A percentile compares a stretch with the other conserved stretches of the same genome.
Evolutionary conservation across 768 basidiomycete species (phyloP).

Genomic region (Plicaturopsis crispa): DNA sequence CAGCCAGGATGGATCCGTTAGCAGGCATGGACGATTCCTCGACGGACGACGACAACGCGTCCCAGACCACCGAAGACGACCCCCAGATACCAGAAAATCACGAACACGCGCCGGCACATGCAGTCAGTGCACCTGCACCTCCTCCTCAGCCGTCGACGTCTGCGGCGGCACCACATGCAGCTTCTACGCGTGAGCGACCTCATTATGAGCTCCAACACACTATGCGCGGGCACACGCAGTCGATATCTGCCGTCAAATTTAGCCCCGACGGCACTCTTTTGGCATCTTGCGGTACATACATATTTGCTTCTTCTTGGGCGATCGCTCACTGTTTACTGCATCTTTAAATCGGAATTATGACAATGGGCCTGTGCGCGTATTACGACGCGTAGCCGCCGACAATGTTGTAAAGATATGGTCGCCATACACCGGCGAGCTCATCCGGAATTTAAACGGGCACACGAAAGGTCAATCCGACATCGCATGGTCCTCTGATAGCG

Average conservation of each 20-base stretch:
- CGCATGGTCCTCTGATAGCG: constrained; percentile 80
- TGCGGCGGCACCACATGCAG: constrained; percentile 22
- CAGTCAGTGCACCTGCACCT: neutral
- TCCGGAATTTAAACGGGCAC: constrained; percentile 69
- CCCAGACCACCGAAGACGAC: constrained; percentile 83
- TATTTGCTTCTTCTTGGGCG: constrained; percentile 2
- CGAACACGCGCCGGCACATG: constrained; percentile 24
- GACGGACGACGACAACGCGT: constrained; percentile 57
- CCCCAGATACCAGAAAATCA: constrained; percentile 62
- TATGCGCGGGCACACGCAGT: constrained; percentile 70
- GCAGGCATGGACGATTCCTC: constrained; percentile 45
- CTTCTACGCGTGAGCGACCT: constrained; percentile 39
- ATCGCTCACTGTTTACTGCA: neutral
- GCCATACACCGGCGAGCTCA: constrained; percentile 68
- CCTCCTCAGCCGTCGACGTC: constrained; percentile 22
- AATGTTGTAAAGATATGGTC: constrained; percentile 79
- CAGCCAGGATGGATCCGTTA: constrained; percentile 30
- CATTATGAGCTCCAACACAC: constrained; percentile 63
- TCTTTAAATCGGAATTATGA: no score
- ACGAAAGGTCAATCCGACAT: constrained; percentile 84
- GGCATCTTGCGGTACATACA: constrained; percentile 75
- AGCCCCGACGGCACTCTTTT: constrained; percentile 81
- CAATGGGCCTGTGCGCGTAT: neutral
- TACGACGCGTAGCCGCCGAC: constrained; percentile 55
- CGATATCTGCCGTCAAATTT: constrained; percentile 87